Base-by-base conservation (phyloP, 2,329 filamentous ascomycete species). In the Coniella lustricola region DNA sequence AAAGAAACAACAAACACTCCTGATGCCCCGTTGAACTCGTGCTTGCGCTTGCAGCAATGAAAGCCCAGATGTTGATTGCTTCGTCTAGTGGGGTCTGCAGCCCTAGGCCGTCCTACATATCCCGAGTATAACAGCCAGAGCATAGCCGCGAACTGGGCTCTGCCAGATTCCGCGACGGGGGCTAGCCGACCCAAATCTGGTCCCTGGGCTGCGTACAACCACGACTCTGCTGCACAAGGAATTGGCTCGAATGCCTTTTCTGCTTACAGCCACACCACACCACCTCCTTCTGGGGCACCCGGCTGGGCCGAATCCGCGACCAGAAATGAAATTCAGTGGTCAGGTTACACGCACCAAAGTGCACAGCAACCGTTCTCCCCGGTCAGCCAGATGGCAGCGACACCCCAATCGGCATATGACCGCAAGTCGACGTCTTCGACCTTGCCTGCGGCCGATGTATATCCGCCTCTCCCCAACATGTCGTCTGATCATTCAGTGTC, bases 151-250 rank as follows among this genome's bases (percentile, higher is more conserved):
- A 66, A 61, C 56, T 79, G 75, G 75, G 62, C 72, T 56, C 54
- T 70, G 25, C 54, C 68, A n/a, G 71, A 75, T 3, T 57, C 66
- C 14, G 66, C 62, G 34, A 62, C 67, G 12, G 64, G 59, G 51
- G 58, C 67, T n/a, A 64, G 70, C 3, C 14, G 41, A 4, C 12
- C 38, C 12, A 74, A 73, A 50, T 59, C 69, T 8, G 63, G 63
- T 34, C 64, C 67, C 12, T 82, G 77, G 78, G 65, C 71, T 51
- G 60, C 68, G 7, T 77, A 74, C 55, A 60, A 73, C 9, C 66
- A 73, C 36, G 75, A 76, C 35, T 41, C 38, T 12, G 72, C 76
- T 7, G 13, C 44, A n/a, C 70, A 75, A 9, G 65, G n/a, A 9
- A 22, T 77, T 31, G 72, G 71, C 3, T 66, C 74, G 0, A 71